Conservation (phyloP, 176 grass and related monocot genomes). For the Lolium multiflorum region DNA sequence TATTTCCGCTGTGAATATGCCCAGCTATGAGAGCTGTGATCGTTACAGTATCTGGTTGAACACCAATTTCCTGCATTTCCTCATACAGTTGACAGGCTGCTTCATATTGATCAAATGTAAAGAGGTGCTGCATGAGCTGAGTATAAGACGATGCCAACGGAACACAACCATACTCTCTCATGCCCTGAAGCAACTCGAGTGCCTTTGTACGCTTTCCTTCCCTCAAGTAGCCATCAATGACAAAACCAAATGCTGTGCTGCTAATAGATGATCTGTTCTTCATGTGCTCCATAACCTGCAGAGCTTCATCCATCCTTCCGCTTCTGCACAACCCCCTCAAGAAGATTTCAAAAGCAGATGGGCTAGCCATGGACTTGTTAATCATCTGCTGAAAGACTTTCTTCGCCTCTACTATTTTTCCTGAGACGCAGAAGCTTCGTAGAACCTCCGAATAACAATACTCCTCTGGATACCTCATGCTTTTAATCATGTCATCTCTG, state of each 20-base stretch:
- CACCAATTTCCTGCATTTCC: conserved; percentile 63
- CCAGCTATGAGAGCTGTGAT: conserved; percentile 68
- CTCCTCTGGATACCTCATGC: conserved; percentile 52
- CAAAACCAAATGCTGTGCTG: conserved; percentile 45
- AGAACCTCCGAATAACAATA: conserved; percentile 62
- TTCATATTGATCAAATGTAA: conserved; percentile 56
- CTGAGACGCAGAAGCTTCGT: conserved; percentile 62
- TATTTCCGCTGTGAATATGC: conserved; percentile 56
- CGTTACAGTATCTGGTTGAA: conserved; percentile 68
- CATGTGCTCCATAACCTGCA: conserved; percentile 54
- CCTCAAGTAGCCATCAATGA: conserved; percentile 76
- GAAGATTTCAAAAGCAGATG: conserved; percentile 51
- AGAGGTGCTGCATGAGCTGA: conserved; percentile 78
- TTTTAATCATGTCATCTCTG: conserved; percentile 72
- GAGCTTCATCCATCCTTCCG: conserved; percentile 65
- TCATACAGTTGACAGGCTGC: conserved; percentile 67
- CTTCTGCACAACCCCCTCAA: conserved; percentile 69
- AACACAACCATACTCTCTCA: conserved; percentile 61
- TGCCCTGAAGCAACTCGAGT: conserved; percentile 53
- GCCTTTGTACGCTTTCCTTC: conserved; percentile 61
- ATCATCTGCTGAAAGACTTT: conserved; percentile 71
- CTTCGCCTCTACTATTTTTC: conserved; percentile 66
- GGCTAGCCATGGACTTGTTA: conserved; percentile 55
- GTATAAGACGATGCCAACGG: conserved; percentile 74
- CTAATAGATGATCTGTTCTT: conserved; percentile 47